Base-by-base conservation (phyloP, 305 asterid genomes). In the Ilex paraguariensis region DNA sequence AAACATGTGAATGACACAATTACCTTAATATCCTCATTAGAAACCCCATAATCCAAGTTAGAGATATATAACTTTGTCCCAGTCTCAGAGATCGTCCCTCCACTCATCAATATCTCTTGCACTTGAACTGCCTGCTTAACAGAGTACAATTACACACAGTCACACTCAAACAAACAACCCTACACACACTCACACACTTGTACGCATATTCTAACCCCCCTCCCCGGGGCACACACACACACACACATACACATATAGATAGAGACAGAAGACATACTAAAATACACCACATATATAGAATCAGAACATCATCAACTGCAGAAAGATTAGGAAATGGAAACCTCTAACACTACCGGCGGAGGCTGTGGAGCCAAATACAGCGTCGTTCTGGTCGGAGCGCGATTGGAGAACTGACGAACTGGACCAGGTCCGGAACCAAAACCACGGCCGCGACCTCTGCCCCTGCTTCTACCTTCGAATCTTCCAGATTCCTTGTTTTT, bases 11-110 rank as follows among this genome's bases (percentile, higher is more conserved):
- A 67, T 10, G 10, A 60, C 1, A 2, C 13, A 52, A 4, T 13
- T 60, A 83, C 87, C 81, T 50, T 52, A 70, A 83, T 61, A 70
- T 83, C 90, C 5, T 54, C 61, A 11, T 70, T 68, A 21, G 84
- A 49, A 58, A 84, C 90, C 14, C 69, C 69, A 62, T 15, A 56
- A 54, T 67, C 62, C 83, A 84, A 70, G 70, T 84, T 81, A 36
- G 90, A 81, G 33, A 84, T 62, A 33, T 69, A 71, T 31, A 84
- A 76, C 71, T 66, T 75, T 3, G 74, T 64, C 57, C 69, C 81
- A 9, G 61, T 70, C 50, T 62, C 61, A 73, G 60, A 13, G 53
- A 5, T 49, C 51, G 13, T 30, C 33, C 56, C 64, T 56, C 64
- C 65, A 13, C 14, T 59, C 36, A 4, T 49, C 30, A 39, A 15